Conservation (phyloP, 2,329 filamentous ascomycete species). For the Apiospora koreana region DNA sequence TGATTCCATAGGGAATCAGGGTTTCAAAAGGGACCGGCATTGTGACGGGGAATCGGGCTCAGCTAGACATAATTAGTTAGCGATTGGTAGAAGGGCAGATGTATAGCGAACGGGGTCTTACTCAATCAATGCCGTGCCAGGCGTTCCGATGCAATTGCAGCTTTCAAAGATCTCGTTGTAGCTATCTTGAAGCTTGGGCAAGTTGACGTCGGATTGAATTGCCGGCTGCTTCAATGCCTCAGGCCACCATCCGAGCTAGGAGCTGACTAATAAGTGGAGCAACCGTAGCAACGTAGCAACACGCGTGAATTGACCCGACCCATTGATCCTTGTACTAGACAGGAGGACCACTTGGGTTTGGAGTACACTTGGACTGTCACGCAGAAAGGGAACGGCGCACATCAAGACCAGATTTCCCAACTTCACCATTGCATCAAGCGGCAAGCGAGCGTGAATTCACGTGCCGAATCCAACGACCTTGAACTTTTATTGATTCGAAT, state of each 20-base stretch:
- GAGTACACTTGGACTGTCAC: background rate
- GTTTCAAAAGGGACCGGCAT: conserved; percentile 68
- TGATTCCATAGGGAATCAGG: conserved; percentile 65
- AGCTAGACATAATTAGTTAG: conserved; percentile 19
- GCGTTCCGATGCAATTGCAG: conserved; percentile 11
- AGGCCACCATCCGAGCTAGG: background rate
- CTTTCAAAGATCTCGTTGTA: background rate
- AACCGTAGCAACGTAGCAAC: background rate
- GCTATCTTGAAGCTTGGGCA: conserved; percentile 7
- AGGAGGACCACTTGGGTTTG: background rate
- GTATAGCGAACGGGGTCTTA: background rate
- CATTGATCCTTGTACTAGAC: background rate
- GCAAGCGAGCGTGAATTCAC: background rate
- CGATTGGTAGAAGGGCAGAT: conserved; percentile 15
- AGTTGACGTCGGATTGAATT: conserved; percentile 11
- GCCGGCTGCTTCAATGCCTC: background rate
- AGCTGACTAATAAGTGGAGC: conserved; percentile 1
- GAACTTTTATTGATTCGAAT: background rate
- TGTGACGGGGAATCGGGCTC: conserved; percentile 26
- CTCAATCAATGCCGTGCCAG: conserved; percentile 16
- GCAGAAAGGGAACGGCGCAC: background rate
- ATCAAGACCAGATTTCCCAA: background rate
- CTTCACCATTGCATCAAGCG: background rate
- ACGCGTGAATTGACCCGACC: conserved; percentile 2
- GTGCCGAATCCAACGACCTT: background rate